Conservation (phyloP, 495 filamentous ascomycete genomes). For the Trichoderma virens region DNA sequence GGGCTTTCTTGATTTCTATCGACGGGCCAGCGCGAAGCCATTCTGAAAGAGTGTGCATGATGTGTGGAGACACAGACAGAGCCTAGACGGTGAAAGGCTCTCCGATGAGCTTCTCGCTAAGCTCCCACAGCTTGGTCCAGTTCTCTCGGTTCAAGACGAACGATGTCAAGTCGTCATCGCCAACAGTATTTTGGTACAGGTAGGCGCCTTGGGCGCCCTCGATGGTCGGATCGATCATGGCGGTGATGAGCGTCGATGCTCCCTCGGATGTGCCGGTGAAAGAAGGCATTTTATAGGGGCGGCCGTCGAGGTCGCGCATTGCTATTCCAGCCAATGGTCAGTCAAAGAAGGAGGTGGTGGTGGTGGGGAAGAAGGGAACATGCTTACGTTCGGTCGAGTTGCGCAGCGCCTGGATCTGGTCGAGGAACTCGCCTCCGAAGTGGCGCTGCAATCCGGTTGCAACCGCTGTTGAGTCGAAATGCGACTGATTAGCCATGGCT, state of each 20-base stretch:
- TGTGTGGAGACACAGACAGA: neutral
- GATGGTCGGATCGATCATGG: neutral
- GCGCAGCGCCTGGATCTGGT: neutral
- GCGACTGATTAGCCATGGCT: neutral
- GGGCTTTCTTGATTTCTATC: neutral
- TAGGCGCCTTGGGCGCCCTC: neutral
- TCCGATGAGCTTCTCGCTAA: conserved; percentile 7
- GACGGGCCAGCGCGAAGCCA: neutral
- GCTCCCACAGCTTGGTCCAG: neutral
- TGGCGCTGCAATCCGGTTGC: neutral
- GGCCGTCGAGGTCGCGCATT: neutral
- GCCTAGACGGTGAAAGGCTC: neutral
- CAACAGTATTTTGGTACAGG: neutral
- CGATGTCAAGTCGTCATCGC: neutral
- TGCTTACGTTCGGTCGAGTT: neutral
- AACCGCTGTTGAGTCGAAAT: neutral
- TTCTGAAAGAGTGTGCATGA: neutral
- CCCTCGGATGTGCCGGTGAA: neutral
- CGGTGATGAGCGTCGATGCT: neutral
- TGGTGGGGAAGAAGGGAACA: neutral
- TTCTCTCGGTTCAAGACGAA: neutral
- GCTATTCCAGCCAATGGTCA: neutral
- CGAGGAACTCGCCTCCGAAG: neutral
- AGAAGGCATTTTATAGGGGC: neutral
- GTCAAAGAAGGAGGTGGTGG: neutral